A percentile compares a stretch with the other conserved stretches of the same genome.
phyloP scores from a whole-genome alignment of 352 stramenopile species.

The Phytopythium vexans region DNA sequence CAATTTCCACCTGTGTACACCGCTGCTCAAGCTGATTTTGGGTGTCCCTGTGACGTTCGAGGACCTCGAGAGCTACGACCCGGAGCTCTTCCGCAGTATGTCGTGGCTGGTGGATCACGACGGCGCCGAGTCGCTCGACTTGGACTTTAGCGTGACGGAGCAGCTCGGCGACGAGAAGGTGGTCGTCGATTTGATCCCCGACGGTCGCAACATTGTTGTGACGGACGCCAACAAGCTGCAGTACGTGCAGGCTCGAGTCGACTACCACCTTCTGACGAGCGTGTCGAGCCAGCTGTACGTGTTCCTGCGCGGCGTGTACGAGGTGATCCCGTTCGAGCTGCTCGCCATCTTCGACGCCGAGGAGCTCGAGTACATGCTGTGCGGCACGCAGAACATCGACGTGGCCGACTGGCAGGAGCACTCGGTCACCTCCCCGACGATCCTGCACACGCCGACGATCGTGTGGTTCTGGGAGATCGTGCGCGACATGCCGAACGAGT shows the following conservation, averaged over 20 bases:
- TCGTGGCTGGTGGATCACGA: constrained; percentile 66
- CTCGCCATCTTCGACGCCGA: constrained; percentile 96
- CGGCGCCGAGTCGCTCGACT: constrained; percentile 39
- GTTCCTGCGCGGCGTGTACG: constrained; percentile 95
- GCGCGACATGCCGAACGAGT: constrained; percentile 80
- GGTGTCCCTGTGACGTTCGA: constrained; percentile 92
- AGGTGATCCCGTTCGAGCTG: constrained; percentile 92
- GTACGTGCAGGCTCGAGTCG: constrained; percentile 91
- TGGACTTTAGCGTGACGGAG: constrained; percentile 66
- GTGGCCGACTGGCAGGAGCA: constrained; percentile 93
- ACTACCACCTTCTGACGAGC: constrained; percentile 92
- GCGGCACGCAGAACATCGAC: constrained; percentile 91
- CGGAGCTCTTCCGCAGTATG: constrained; percentile 55
- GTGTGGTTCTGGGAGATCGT: constrained; percentile 81
- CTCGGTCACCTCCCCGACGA: constrained; percentile 46
- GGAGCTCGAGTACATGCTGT: constrained; percentile 96
- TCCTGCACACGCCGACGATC: constrained; percentile 30
- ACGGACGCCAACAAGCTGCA: constrained; percentile 94
- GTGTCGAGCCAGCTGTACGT: constrained; percentile 87
- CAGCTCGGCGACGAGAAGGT: constrained; percentile 19
- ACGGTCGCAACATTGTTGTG: constrained; percentile 75
- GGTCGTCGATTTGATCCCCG: constrained; percentile 54
- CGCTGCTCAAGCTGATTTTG: constrained; percentile 97
- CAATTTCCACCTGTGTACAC: constrained; percentile 91
- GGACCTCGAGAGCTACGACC: constrained; percentile 90